These are phyloP conservation scores for Euryodendron excelsum DNA, from an alignment of 148 eudicot genomes.

Conservation along the genomic window DNA sequence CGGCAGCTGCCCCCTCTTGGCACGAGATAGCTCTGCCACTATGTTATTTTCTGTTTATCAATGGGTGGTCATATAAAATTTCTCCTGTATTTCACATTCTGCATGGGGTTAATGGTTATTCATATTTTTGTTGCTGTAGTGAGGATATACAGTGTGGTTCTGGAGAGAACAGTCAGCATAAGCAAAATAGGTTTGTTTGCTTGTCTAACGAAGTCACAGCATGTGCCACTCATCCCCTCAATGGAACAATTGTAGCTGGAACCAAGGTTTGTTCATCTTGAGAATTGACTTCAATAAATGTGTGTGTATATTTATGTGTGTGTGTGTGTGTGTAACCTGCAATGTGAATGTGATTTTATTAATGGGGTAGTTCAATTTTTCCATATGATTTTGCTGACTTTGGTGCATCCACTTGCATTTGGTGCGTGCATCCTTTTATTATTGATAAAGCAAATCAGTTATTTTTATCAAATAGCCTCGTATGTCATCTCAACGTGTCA, in stretches of 20 bases:
- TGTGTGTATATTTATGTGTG: background rate
- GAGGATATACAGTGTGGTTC: conserved; percentile 35
- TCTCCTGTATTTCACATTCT: background rate
- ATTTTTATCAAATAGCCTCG: too few species aligned
- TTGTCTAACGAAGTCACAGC: conserved; percentile 62
- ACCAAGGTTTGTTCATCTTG: conserved; percentile 53
- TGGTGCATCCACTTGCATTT: too few species aligned
- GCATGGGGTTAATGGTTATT: background rate
- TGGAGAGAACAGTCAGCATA: conserved; percentile 20
- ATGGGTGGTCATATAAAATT: background rate
- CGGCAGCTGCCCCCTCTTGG: too few species aligned
- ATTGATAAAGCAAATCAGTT: too few species aligned
- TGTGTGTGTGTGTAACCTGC: too few species aligned
- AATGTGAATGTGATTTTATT: too few species aligned
- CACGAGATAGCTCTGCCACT: too few species aligned
- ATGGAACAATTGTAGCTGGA: conserved; percentile 76
- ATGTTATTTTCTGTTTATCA: background rate
- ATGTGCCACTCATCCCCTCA: conserved; percentile 71
- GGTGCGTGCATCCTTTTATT: too few species aligned
- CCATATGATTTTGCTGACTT: too few species aligned
- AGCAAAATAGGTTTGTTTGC: conserved; percentile 59
- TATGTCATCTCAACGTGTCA: too few species aligned
- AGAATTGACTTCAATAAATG: background rate
- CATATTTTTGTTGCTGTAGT: conserved; percentile 33
- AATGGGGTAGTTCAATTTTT: too few species aligned